Conservation (phyloP, 345 rosid species). For the Salix brachista region DNA sequence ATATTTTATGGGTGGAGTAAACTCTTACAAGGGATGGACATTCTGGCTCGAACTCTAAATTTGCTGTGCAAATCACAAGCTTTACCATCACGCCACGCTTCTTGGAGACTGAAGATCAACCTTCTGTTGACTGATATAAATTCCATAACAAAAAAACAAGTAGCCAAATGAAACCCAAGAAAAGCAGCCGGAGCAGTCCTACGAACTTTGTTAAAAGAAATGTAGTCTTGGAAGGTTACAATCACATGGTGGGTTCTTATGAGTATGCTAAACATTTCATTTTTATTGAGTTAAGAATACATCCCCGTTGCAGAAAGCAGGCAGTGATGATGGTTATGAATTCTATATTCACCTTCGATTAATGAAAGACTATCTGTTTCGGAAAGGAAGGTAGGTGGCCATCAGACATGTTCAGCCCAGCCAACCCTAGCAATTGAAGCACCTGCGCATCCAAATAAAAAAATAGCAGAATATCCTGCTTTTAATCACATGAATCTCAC, state of each 20-base stretch:
- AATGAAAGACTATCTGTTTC: background rate
- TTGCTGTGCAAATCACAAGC: too few relatives aligned
- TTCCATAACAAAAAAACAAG: too few relatives aligned
- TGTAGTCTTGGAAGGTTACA: background rate
- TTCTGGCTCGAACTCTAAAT: too few relatives aligned
- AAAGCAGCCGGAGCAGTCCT: too few relatives aligned
- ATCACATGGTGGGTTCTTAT: too few relatives aligned
- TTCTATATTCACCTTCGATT: background rate
- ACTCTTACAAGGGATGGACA: too few relatives aligned
- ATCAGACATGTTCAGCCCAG: background rate
- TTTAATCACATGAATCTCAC: constrained; percentile 5
- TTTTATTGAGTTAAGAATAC: background rate
- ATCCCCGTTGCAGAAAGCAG: background rate
- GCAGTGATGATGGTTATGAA: background rate
- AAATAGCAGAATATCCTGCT: background rate
- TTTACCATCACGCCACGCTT: accelerated
- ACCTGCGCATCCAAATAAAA: background rate
- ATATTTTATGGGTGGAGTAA: too few relatives aligned
- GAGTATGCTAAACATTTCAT: background rate
- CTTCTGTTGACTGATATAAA: too few relatives aligned
- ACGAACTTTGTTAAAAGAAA: too few relatives aligned
- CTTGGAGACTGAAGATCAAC: too few relatives aligned
- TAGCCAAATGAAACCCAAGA: too few relatives aligned
- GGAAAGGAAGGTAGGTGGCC: background rate
- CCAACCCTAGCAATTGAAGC: background rate